These are phyloP conservation scores for Diplodia scrobiculata DNA, from an alignment of 2,329 filamentous ascomycete species.

Conservation along the genomic window DNA sequence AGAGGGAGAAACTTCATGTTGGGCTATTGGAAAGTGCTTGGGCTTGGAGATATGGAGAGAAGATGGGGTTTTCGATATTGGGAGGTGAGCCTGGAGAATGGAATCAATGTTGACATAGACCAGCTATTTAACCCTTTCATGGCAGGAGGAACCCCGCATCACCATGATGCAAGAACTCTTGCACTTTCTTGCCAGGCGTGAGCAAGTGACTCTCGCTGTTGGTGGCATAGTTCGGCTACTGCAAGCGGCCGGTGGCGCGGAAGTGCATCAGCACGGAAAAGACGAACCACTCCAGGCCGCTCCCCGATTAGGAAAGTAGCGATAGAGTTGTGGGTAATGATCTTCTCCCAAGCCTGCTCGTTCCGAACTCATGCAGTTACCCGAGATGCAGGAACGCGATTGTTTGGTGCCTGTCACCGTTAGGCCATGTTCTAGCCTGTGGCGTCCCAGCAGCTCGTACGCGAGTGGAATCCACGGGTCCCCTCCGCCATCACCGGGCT, in stretches of 20 bases:
- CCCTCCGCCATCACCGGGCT: slow-evolving; percentile 13
- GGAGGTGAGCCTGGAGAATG: not conserved
- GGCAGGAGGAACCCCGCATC: not conserved
- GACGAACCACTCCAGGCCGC: not conserved
- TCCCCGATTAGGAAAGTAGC: not conserved
- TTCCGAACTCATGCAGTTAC: not conserved
- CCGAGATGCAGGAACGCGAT: slow-evolving; percentile 11
- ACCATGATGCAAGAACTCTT: not conserved
- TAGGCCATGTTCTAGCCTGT: not conserved
- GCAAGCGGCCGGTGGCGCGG: slow-evolving; percentile 1
- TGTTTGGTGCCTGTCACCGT: not conserved
- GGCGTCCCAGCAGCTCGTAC: not conserved
- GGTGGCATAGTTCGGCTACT: slow-evolving; percentile 8
- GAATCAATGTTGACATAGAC: not conserved
- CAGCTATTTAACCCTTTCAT: not conserved
- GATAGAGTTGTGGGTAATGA: not conserved
- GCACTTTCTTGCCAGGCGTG: not conserved
- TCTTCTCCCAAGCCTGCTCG: not conserved
- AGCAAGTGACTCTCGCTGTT: not conserved
- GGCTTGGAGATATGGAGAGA: not conserved
- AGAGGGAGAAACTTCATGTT: slow-evolving; percentile 18
- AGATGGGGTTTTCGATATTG: not conserved
- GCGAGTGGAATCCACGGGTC: not conserved
- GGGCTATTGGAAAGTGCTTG: not conserved
- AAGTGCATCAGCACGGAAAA: slow-evolving; percentile 5